Percentiles rank a stretch among this genome's conserved stretches.
phyloP scores from a whole-genome alignment of 805 yeast species.

The Schwanniomyces pseudopolymorphus region DNA sequence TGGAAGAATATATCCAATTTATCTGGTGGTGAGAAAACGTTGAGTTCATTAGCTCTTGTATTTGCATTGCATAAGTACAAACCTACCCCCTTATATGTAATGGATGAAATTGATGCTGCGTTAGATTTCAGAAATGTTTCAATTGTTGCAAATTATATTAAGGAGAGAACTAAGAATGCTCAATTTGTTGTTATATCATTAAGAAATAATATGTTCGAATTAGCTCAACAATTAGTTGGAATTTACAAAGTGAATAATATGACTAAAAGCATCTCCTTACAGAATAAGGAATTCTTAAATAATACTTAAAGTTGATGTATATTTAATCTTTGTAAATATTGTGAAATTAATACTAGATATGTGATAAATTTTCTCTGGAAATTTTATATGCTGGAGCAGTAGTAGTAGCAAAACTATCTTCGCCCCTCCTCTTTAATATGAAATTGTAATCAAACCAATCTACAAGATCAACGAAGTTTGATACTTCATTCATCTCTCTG shows the following conservation, averaged over 20 bases:
- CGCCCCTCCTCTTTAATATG: slow-evolving; percentile 63
- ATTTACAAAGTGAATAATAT: slow-evolving; percentile 89
- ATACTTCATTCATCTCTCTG: slow-evolving; percentile 62
- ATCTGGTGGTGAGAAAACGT: slow-evolving; percentile 97
- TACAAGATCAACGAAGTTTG: slow-evolving; percentile 58
- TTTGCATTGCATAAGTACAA: slow-evolving; percentile 94
- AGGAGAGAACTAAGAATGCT: slow-evolving; percentile 92
- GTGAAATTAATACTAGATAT: slow-evolving; percentile 5
- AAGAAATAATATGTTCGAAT: slow-evolving; percentile 96
- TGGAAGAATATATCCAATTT: slow-evolving; percentile 95
- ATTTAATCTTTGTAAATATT: not conserved
- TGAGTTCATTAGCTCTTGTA: slow-evolving; percentile 90
- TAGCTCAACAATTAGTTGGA: slow-evolving; percentile 92
- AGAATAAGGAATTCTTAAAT: slow-evolving; percentile 54
- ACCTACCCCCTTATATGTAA: slow-evolving; percentile 95
- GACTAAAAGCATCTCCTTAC: slow-evolving; percentile 81
- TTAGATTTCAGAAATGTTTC: slow-evolving; percentile 95
- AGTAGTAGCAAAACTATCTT: slow-evolving; percentile 63
- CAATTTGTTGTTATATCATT: slow-evolving; percentile 94
- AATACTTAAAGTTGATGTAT: not conserved
- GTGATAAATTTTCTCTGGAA: slow-evolving; percentile 6
- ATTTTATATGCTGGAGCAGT: slow-evolving; percentile 35
- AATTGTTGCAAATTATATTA: slow-evolving; percentile 95
- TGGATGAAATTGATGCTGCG: slow-evolving; percentile 99
- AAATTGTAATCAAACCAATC: slow-evolving; percentile 83